A percentile compares a stretch with the other conserved stretches of the same genome.
Evolutionary conservation across 306 rosid species (phyloP).

Genomic region (Hippophae tibetana): DNA sequence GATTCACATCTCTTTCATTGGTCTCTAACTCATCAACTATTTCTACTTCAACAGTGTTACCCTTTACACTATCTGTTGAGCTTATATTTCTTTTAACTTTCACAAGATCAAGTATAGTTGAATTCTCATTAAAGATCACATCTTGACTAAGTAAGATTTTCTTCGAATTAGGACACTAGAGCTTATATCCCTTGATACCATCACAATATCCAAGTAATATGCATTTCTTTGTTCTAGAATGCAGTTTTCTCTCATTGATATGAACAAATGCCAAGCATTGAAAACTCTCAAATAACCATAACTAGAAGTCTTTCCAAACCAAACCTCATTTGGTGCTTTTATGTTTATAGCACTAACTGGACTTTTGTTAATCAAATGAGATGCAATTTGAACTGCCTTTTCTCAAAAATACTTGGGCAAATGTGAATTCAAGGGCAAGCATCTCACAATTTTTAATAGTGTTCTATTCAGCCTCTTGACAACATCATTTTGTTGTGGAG

Average conservation of each 20-base stretch:
- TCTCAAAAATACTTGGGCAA: not conserved
- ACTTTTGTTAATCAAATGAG: not conserved
- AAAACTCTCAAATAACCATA: not conserved
- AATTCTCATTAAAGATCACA: not conserved
- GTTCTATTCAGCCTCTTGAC: not conserved
- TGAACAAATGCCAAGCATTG: not conserved
- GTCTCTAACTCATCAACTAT: not conserved
- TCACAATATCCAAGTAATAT: not conserved
- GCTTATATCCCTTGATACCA: not conserved
- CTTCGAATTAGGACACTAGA: not conserved
- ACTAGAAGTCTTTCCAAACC: not conserved
- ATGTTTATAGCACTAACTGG: not conserved
- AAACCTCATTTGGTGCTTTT: not conserved
- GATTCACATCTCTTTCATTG: no score
- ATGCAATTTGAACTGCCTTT: not conserved
- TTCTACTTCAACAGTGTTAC: no score
- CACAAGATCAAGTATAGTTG: no score
- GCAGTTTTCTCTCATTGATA: not conserved
- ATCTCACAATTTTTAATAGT: not conserved
- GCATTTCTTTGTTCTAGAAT: not conserved
- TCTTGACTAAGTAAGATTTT: not conserved
- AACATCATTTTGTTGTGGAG: constrained; percentile 1
- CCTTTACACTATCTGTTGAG: no score
- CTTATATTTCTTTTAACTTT: no score
- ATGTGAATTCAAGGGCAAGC: not conserved